Conservation (phyloP, 2,329 filamentous ascomycete genomes). For the Calonectria hongkongensis region DNA sequence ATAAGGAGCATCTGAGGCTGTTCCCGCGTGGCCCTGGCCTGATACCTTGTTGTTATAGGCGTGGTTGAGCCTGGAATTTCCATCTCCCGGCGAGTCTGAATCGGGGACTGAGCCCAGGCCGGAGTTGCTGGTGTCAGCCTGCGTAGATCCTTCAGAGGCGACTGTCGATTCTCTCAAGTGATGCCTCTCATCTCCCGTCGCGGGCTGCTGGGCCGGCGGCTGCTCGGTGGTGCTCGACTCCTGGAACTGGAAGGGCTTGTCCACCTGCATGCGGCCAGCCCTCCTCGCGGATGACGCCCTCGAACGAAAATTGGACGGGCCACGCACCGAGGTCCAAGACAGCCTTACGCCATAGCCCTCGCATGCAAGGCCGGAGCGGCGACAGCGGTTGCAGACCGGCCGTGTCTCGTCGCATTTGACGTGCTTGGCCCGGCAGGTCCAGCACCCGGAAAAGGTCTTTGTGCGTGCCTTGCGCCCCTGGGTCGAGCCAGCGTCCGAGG, state of each 20-base stretch:
- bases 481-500: slow-evolving; percentile 35
- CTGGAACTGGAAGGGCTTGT: slow-evolving; percentile 24
- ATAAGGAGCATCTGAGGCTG: slow-evolving; percentile 27
- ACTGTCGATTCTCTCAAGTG: slow-evolving; percentile 25
- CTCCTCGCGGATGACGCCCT: slow-evolving; percentile 33
- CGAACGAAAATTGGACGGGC: slow-evolving; percentile 45
- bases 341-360: slow-evolving; percentile 52
- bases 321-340: slow-evolving; percentile 53
- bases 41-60: slow-evolving; percentile 44
- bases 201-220: slow-evolving; percentile 12
- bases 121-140: neutral
- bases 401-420: slow-evolving; percentile 55
- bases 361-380: slow-evolving; percentile 43
- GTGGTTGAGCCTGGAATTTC: slow-evolving; percentile 46
- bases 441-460: slow-evolving; percentile 54
- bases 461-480: slow-evolving; percentile 50
- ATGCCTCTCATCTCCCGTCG: slow-evolving; percentile 12
- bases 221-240: slow-evolving; percentile 20
- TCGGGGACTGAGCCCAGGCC: slow-evolving; percentile 12
- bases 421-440: slow-evolving; percentile 54
- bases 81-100: slow-evolving; percentile 31
- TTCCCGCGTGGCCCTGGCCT: slow-evolving; percentile 42
- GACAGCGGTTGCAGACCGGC: slow-evolving; percentile 49
- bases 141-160: slow-evolving; percentile 19
- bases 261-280: slow-evolving; percentile 34